A percentile compares a stretch with the other conserved stretches of the same genome.
phyloP scores from a whole-genome alignment of 169 alveolate genomes.

The Cryptosporidium meleagridis region DNA sequence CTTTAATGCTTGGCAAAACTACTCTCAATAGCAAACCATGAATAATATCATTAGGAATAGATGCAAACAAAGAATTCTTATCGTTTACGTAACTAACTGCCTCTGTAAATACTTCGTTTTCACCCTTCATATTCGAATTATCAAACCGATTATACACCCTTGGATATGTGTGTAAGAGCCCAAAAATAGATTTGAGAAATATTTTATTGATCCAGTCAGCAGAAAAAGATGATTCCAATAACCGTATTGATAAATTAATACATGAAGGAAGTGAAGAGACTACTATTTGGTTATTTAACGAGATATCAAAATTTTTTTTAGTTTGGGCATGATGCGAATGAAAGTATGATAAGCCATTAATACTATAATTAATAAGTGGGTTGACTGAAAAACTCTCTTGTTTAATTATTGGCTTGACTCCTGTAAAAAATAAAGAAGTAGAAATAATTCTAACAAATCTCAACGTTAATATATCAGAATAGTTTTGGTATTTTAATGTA shows the following conservation, averaged over 20 bases:
- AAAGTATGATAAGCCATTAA: constrained; percentile 30
- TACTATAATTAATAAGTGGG: background rate
- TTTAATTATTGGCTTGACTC: constrained; percentile 30
- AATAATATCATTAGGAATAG: constrained; percentile 45
- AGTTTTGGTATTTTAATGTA: background rate
- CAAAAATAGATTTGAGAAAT: constrained; percentile 44
- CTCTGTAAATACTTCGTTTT: background rate
- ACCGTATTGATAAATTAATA: constrained; percentile 58
- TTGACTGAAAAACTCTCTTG: background rate
- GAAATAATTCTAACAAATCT: constrained; percentile 40
- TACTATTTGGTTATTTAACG: constrained; percentile 2
- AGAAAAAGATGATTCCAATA: constrained; percentile 37
- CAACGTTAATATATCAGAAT: constrained; percentile 5
- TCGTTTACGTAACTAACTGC: background rate
- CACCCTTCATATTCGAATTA: background rate
- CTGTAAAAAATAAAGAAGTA: constrained; percentile 55
- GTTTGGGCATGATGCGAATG: constrained; percentile 14
- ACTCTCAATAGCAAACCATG: constrained; percentile 64
- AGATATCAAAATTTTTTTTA: background rate
- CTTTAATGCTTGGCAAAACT: constrained; percentile 44
- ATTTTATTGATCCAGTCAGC: constrained; percentile 63
- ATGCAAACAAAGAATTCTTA: constrained; percentile 27
- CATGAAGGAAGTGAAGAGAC: constrained; percentile 49
- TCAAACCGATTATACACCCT: constrained; percentile 6
- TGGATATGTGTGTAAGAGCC: constrained; percentile 67